Evolutionary conservation across 2,329 filamentous ascomycete genomes (phyloP).

Genomic region (Colletotrichum spinosum): DNA sequence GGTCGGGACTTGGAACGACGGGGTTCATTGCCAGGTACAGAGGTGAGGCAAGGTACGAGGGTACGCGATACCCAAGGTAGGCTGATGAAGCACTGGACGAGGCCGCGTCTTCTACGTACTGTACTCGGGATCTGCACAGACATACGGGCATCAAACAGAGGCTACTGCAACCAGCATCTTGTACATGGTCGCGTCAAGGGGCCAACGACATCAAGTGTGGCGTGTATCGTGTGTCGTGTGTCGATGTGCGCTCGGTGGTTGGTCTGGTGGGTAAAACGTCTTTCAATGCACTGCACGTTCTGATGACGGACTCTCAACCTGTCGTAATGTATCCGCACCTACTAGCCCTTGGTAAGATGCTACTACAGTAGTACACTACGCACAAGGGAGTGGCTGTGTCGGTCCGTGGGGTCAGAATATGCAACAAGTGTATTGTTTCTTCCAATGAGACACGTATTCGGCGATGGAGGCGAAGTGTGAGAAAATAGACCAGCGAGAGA

Average conservation of each 20-base stretch:
- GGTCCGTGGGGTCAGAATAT: constrained; percentile 24
- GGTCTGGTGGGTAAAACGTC: constrained; percentile 24
- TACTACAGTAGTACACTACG: background rate
- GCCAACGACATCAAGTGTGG: background rate
- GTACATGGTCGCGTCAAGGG: too few relatives aligned
- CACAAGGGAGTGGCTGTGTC: constrained; percentile 20
- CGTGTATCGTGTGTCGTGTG: too few relatives aligned
- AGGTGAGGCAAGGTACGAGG: too few relatives aligned
- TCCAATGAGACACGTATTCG: background rate
- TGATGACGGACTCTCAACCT: constrained; percentile 25
- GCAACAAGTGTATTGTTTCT: background rate
- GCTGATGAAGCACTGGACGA: constrained; percentile 6
- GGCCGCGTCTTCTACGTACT: constrained; percentile 13
- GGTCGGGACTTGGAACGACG: background rate
- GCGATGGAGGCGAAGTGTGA: background rate
- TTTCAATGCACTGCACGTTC: constrained; percentile 33
- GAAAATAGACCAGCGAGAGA: constrained; percentile 15
- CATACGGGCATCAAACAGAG: constrained; percentile 14
- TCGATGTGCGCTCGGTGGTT: constrained; percentile 27
- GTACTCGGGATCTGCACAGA: constrained; percentile 23
- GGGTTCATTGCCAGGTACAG: too few relatives aligned
- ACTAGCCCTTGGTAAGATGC: too few relatives aligned
- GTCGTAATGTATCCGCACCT: too few relatives aligned
- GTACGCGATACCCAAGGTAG: constrained; percentile 1
- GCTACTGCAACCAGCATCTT: background rate